These are phyloP conservation scores for Gossypium laxum DNA, from an alignment of 441 rosid species.

Conservation along the genomic window DNA sequence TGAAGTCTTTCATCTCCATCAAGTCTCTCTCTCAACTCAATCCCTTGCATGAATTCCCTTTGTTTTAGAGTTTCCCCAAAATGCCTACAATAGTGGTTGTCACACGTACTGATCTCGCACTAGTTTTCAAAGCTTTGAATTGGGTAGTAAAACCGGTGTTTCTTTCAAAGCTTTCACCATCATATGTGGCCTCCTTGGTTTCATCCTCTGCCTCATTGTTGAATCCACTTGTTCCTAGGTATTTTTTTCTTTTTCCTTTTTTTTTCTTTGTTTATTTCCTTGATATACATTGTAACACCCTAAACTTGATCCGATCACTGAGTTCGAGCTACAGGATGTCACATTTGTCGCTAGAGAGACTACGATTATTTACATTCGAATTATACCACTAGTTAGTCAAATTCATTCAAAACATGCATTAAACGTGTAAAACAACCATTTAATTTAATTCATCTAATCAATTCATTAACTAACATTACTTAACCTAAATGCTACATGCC, in stretches of 20 bases:
- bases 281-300: not conserved
- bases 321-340: too few species aligned
- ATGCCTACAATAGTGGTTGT: constrained; percentile 49
- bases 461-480: too few species aligned
- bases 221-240: constrained; percentile 87
- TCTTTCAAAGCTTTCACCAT: constrained; percentile 41
- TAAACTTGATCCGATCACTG: too few species aligned
- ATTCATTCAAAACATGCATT: too few species aligned
- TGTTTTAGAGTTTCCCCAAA: constrained; percentile 1
- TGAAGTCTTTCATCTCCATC: not conserved
- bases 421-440: too few species aligned
- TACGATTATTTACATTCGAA: too few species aligned
- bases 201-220: constrained; percentile 64
- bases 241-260: not conserved
- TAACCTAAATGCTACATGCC: too few species aligned
- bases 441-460: too few species aligned
- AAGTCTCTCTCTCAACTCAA: not conserved
- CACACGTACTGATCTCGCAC: constrained; percentile 74
- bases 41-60: not conserved
- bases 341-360: too few species aligned
- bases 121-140: constrained; percentile 34
- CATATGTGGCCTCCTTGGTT: constrained; percentile 59
- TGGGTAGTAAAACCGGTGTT: constrained; percentile 63
- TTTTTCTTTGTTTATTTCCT: not conserved
- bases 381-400: too few species aligned